A percentile compares a stretch with the other conserved stretches of the same genome.
These are phyloP conservation scores for Babjeviella inositovora DNA, from an alignment of 805 yeast genomes.

Conservation along the genomic window DNA sequence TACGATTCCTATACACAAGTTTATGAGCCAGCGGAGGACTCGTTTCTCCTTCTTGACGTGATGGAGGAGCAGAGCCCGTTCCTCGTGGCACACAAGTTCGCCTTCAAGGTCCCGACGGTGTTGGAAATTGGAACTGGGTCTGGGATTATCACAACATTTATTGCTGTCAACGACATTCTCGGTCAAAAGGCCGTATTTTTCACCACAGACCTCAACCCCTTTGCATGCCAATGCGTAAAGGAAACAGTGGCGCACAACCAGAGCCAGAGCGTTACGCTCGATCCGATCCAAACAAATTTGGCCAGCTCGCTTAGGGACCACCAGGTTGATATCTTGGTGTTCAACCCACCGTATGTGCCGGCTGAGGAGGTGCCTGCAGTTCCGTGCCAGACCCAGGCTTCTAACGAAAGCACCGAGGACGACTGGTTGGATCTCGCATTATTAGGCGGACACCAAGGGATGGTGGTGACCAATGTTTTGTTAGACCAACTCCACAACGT, in stretches of 20 bases:
- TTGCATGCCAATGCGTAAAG: constrained; percentile 43
- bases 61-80: constrained; percentile 42
- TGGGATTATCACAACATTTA: constrained; percentile 74
- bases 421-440: constrained; percentile 84
- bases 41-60: constrained; percentile 69
- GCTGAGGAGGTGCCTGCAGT: constrained; percentile 54
- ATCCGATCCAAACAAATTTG: constrained; percentile 40
- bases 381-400: constrained; percentile 15
- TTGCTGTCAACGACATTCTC: constrained; percentile 40
- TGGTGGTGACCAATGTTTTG: constrained; percentile 64
- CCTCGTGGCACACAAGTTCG: constrained; percentile 12
- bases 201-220: constrained; percentile 71
- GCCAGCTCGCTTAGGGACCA: constrained; percentile 27
- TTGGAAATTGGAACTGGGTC: constrained; percentile 88
- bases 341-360: constrained; percentile 97
- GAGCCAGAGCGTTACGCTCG: constrained; percentile 13
- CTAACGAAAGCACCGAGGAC: constrained; percentile 23
- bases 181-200: constrained; percentile 31
- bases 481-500: constrained; percentile 34
- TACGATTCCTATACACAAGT: constrained; percentile 54
- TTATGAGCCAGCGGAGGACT: constrained; percentile 92
- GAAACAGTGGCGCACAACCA: constrained; percentile 20
- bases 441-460: constrained; percentile 81
- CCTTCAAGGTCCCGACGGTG: constrained; percentile 28
- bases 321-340: constrained; percentile 56